These are phyloP conservation scores for Citrullus mucosospermus DNA, from an alignment of 306 rosid genomes.

Conservation along the genomic window DNA sequence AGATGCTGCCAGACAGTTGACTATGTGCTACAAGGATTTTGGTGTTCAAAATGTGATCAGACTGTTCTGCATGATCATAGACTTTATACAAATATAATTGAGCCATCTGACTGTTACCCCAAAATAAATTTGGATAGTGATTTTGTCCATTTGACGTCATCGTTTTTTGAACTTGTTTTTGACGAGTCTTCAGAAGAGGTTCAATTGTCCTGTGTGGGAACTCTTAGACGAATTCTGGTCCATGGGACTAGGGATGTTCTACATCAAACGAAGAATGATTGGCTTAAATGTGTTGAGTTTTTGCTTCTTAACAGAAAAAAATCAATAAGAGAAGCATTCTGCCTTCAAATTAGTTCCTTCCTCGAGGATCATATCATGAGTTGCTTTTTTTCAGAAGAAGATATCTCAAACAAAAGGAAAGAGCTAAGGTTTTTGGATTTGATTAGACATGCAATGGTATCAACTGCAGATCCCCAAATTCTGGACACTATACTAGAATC, in stretches of 20 bases:
- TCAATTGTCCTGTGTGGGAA: conserved; percentile 69
- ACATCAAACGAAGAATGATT: conserved; percentile 32
- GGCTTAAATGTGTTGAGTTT: conserved; percentile 55
- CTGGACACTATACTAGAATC: conserved; percentile 73
- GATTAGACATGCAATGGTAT: conserved; percentile 39
- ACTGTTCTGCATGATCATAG: conserved; percentile 19
- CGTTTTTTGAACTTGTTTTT: conserved; percentile 61
- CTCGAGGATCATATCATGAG: conserved; percentile 40
- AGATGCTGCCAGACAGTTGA: conserved; percentile 37
- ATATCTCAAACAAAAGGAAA: conserved; percentile 26
- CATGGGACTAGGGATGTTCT: conserved; percentile 42
- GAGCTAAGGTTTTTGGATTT: conserved; percentile 47
- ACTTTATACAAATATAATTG: conserved; percentile 23
- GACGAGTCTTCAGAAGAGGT: conserved; percentile 75
- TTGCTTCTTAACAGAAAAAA: conserved; percentile 44
- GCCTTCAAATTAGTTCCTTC: conserved; percentile 66
- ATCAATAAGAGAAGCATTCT: conserved; percentile 74
- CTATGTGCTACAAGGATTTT: conserved; percentile 57
- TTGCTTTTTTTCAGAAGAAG: conserved; percentile 39
- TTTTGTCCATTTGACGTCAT: conserved; percentile 37
- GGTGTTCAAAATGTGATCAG: conserved; percentile 77
- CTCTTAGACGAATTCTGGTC: conserved; percentile 51
- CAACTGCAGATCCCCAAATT: conserved; percentile 40
- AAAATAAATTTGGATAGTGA: conserved; percentile 29
- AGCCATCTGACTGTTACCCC: conserved; percentile 19